Evolutionary conservation across 2,329 filamentous ascomycete species (phyloP).

Genomic region (Rosellinia necatrix): DNA sequence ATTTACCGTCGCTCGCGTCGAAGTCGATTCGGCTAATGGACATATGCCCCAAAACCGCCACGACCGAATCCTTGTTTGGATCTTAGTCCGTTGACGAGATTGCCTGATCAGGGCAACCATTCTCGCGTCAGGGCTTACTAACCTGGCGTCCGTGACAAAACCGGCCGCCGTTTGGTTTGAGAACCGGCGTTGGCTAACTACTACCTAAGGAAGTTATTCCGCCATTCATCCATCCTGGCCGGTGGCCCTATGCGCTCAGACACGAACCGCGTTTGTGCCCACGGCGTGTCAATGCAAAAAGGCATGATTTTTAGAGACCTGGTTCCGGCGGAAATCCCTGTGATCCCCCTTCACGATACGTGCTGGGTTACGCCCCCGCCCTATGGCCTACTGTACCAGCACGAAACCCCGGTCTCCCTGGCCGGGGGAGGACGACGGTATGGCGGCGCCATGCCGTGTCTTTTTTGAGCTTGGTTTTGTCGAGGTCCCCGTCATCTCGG

Average conservation of each 20-base stretch:
- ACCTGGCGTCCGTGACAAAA: neutral
- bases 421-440: neutral
- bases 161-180: too few relatives aligned
- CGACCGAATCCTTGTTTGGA: neutral
- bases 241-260: neutral
- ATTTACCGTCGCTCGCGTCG: neutral
- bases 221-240: neutral
- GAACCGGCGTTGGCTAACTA: too few relatives aligned
- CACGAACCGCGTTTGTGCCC: neutral
- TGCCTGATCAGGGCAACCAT: constrained; percentile 16
- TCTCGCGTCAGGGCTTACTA: constrained; percentile 8
- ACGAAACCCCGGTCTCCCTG: neutral
- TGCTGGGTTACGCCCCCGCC: too few relatives aligned
- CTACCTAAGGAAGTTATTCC: neutral
- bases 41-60: neutral
- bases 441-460: neutral
- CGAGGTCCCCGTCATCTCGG: neutral
- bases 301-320: too few relatives aligned
- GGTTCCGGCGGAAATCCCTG: too few relatives aligned
- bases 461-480: neutral
- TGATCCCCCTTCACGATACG: too few relatives aligned
- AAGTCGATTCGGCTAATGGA: neutral
- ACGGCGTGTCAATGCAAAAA: neutral
- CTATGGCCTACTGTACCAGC: too few relatives aligned
- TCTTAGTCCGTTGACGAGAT: constrained; percentile 12